Conservation (phyloP, 2,329 filamentous ascomycete genomes). For the Penicillium olsonii region DNA sequence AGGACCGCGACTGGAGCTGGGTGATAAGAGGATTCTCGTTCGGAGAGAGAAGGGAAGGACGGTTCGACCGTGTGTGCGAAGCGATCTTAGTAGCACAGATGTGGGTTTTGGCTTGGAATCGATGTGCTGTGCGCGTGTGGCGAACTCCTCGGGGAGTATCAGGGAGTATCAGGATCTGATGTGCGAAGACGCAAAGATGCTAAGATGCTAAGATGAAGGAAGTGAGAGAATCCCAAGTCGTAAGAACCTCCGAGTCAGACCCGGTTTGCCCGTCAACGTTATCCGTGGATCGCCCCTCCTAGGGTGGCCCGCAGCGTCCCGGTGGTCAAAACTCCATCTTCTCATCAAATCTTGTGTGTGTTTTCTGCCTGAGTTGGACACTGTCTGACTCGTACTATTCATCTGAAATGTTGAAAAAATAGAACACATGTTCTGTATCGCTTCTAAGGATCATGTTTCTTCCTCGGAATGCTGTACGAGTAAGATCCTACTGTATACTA, state of each 20-base stretch:
- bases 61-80: conserved; percentile 15
- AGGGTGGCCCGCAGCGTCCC: neutral
- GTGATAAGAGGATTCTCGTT: conserved; percentile 33
- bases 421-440: too few relatives aligned
- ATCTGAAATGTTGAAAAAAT: too few relatives aligned
- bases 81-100: conserved; percentile 12
- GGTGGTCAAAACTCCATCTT: neutral
- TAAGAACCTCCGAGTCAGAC: conserved; percentile 1
- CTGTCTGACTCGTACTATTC: too few relatives aligned
- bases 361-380: too few relatives aligned
- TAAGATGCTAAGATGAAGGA: neutral
- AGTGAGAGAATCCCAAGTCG: neutral
- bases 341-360: too few relatives aligned
- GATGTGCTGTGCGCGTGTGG: conserved; percentile 22
- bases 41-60: conserved; percentile 5
- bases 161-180: too few relatives aligned
- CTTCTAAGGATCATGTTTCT: too few relatives aligned
- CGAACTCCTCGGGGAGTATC: conserved; percentile 18
- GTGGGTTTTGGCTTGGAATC: conserved; percentile 12
- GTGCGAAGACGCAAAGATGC: too few relatives aligned
- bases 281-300: conserved; percentile 21
- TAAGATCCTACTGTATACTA: too few relatives aligned
- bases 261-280: conserved; percentile 14
- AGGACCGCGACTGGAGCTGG: conserved; percentile 80
- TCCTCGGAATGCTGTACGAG: too few relatives aligned